Base-by-base conservation (phyloP, 139 green algal genomes). In the Haematococcus sp. region DNA sequence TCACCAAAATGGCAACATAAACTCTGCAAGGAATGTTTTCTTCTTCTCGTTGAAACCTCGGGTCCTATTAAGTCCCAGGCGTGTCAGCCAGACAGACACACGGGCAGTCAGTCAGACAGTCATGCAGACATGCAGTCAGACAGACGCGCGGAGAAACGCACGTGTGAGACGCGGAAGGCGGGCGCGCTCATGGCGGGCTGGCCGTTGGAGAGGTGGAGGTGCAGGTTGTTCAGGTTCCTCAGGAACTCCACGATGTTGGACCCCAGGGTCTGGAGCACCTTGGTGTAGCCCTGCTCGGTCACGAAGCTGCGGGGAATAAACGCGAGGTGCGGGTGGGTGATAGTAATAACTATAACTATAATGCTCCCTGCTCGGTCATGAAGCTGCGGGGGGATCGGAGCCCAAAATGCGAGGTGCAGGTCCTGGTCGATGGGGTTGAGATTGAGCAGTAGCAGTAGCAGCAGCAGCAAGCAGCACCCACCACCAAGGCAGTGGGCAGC, bases 161-260 rank as follows among this genome's bases (percentile, higher is more conserved):
- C 63, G 7, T 82, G 46, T 17, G 71, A 74, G 46, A 76, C 83
- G 27, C 76, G 55, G 71, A 88, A 88, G 25, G 61, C 67, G 7
- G 83, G 83, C 0, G 79, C 43, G 1, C 65, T 17, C 76, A 88
- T 84, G 44, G 51, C 34, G 3, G 79, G 83, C 55, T 72, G 76
- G 31, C 63, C 58, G 20, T 69, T 52, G 1, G 51, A 63, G 3
- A 88, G 51, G 68, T 88, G 76, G 9, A 88, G 71, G 63, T 88
- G 83, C 33, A 88, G 76, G 63, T 84, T 79, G 71, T 86, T 85
- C 30, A 88, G 74, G 58, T 83, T 86, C 11, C 35, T 34, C 65
- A 85, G 66, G 32, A 88, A 85, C 43, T 83, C 79, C 0, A 76
- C 83, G 20, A 88, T 69, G 40, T 84, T 84, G 51, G 25, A 44